Conservation (phyloP, 1,139 yeast genomes). For the Candida glucosophila region DNA sequence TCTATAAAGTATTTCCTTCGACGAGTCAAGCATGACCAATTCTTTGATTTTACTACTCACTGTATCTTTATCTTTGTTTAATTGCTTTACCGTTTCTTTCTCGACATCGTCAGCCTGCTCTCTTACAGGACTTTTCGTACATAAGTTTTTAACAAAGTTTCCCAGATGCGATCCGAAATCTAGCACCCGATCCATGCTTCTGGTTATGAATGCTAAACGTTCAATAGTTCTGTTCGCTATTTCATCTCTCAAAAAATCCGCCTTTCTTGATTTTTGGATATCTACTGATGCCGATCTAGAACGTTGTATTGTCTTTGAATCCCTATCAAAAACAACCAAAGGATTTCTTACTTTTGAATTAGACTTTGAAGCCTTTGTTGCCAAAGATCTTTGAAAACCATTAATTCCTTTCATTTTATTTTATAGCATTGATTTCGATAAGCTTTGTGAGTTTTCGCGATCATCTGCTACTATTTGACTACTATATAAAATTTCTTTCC, state of each 20-base stretch:
- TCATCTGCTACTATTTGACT: no score
- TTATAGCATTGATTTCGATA: no score
- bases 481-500: no score
- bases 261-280: slow-evolving; percentile 42
- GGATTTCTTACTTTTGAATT: no score
- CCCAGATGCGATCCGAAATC: slow-evolving; percentile 77
- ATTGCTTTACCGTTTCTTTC: slow-evolving; percentile 22
- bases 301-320: slow-evolving; percentile 52
- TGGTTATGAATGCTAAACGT: slow-evolving; percentile 63
- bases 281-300: slow-evolving; percentile 39
- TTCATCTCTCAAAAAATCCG: slow-evolving; percentile 72
- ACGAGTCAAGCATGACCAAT: slow-evolving; percentile 63
- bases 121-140: slow-evolving; percentile 22
- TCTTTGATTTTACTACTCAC: slow-evolving; percentile 47
- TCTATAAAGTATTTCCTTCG: slow-evolving; percentile 42
- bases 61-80: slow-evolving; percentile 42
- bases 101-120: slow-evolving; percentile 21
- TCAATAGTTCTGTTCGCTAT: slow-evolving; percentile 68
- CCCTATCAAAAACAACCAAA: slow-evolving; percentile 62
- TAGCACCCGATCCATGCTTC: slow-evolving; percentile 50
- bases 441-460: no score
- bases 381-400: no score
- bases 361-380: no score
- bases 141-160: slow-evolving; percentile 34
- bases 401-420: no score